Base-by-base conservation (phyloP, 306 rosid species). In the Quercus parvula region DNA sequence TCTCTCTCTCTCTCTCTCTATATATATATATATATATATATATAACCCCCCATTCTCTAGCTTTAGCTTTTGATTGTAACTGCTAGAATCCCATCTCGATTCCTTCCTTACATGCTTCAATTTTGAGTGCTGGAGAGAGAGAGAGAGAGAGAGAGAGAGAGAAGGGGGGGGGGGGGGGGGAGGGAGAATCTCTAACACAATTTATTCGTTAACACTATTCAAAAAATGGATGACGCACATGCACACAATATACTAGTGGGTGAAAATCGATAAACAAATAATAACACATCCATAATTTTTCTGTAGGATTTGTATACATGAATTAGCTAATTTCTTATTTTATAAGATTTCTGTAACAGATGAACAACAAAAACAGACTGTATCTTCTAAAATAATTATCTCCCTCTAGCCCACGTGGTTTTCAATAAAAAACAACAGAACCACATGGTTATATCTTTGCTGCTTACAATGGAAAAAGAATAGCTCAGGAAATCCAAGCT, bases 371-470 rank as follows among this genome's bases (percentile, higher is more conserved):
- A 31, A 84, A 84, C 76, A 77, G 75, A 81, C 80, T 71, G 79
- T 61, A 75, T 68, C 54, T 75, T 87, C 75, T 71, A 75, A 76
- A 73, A 77, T 69, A 71, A 80, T 58, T 71, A 79, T 77, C 77
- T 81, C 85, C 85, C 81, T 82, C 83, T 82, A 76, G 41, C 90
- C 95, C 95, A 76, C 94, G 79, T 88, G 97, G 95, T 85, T 86
- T 86, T 87, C 85, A 67, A 82, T 81, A 31, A 88, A 89, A 89
- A 91, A 90, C 74, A 89, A 83, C 90, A 88, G 83, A 88, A 95
- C 97, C 99, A 90, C 83, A 87, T 88, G 94, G 88, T 91, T 31
- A 70, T 74, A 78, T 75, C 79, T 83, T 83, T 61, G 77, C 84
- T 89, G 78, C 84, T 89, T 84, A 86, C 91, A 85, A 78, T 85